phyloP scores from a whole-genome alignment of 768 basidiomycete genomes.

The Boletus rubropictus region DNA sequence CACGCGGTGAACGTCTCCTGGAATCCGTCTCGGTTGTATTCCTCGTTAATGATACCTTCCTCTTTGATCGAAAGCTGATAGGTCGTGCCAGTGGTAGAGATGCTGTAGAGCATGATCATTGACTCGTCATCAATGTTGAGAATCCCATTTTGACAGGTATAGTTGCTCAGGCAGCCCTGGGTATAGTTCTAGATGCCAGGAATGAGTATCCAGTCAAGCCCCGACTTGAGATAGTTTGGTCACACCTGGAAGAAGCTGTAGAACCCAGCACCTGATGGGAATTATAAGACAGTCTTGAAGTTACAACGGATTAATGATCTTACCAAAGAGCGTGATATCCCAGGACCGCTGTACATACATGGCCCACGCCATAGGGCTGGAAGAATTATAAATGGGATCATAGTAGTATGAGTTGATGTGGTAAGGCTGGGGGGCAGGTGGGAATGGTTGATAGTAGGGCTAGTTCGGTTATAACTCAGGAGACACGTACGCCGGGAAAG shows the following conservation, averaged over 20 bases:
- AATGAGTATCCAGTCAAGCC: constrained; percentile 1
- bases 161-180: constrained; percentile 33
- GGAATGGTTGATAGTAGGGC: constrained; percentile 48
- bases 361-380: constrained; percentile 37
- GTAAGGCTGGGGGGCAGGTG: constrained; percentile 41
- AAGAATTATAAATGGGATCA: constrained; percentile 36
- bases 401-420: constrained; percentile 27
- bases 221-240: not conserved
- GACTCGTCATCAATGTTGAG: constrained; percentile 38
- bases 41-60: constrained; percentile 32
- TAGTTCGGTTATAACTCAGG: constrained; percentile 15
- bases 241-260: constrained; percentile 50
- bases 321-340: constrained; percentile 43
- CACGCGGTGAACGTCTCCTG: constrained; percentile 37
- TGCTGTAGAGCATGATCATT: constrained; percentile 38
- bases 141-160: constrained; percentile 40
- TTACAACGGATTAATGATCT: not conserved
- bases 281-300: not conserved
- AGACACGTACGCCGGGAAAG: not conserved
- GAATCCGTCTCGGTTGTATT: constrained; percentile 40
- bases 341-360: constrained; percentile 38
- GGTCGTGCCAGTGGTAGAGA: constrained; percentile 45
- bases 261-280: constrained; percentile 37
- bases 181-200: constrained; percentile 33
- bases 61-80: constrained; percentile 37